Evolutionary conservation across 163 green algal genomes (phyloP), one percentile per base, ranked within the genome.

Genomic region (Chloromonas sp.): DNA sequence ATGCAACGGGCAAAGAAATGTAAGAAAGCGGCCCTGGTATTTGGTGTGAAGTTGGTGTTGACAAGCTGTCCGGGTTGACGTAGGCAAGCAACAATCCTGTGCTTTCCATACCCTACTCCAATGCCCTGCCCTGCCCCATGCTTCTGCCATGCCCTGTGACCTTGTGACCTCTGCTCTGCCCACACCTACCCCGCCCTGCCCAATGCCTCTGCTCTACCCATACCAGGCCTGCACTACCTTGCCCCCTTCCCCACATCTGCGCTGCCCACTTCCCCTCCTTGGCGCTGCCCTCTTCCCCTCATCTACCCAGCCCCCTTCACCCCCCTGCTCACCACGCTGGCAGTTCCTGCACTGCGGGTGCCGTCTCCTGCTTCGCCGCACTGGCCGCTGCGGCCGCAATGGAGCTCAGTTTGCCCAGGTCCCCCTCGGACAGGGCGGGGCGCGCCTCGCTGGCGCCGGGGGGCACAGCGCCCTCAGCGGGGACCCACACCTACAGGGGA

Each of bases 401-500:
- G 3, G 76, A 81, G n/a, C 82, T 60, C 0, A 90, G 76, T 60
- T 77, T 78, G 60, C 83, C 77, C 77, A 90, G 86, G 62, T 86
- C 87, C 0, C 70, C 58, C n/a, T 90, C 87, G 58, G 71, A 84
- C 14, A 90, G 81, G 3, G 60, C 60, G 2, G 61, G 80, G 3
- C 82, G 62, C 66, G 36, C 1, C 57, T 15, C 66, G 57, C 15
- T 70, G 2, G n/a, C 15, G n/a, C 15, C 83, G 70, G 82, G 82
- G 3, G 85, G 83, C 59, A 58, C 36, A 70, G 57, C 84, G 59
- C 82, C 14, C 15, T 85, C 77, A 5, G 71, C 84, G 1, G 88
- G 86, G 57, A 92, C 89, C 89, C 89, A 92, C 36, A 92, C 82
- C 88, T 91, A 83, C 36, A 70, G 66, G 58, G 3, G 61, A 0